A percentile compares a stretch with the other conserved stretches of the same genome.
These are phyloP conservation scores for Andrographis paniculata DNA, from an alignment of 305 asterid genomes.

Conservation along the genomic window DNA sequence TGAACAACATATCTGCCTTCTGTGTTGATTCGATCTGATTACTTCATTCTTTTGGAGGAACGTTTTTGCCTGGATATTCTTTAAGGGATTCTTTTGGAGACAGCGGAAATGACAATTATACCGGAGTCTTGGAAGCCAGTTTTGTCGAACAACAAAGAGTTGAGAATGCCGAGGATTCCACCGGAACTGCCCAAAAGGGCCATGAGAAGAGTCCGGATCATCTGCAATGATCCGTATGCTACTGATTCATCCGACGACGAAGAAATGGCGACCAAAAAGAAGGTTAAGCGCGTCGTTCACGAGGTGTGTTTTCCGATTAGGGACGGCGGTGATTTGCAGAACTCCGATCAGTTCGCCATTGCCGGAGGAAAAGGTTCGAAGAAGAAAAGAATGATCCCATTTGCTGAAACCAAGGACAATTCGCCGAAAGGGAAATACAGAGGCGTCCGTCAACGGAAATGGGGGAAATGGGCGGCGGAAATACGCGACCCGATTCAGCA, in stretches of 20 bases:
- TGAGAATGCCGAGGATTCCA: slow-evolving; percentile 23
- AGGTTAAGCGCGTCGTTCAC: slow-evolving; percentile 39
- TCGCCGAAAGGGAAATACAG: slow-evolving; percentile 21
- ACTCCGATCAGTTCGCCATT: slow-evolving; percentile 34
- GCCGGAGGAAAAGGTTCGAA: slow-evolving; percentile 18
- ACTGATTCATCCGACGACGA: slow-evolving; percentile 48
- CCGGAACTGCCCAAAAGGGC: slow-evolving; percentile 17
- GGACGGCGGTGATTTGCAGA: slow-evolving; percentile 20
- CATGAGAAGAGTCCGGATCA: slow-evolving; percentile 45
- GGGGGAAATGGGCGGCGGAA: slow-evolving; percentile 70
- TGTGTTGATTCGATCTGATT: slow-evolving; percentile 8
- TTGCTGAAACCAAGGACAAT: slow-evolving; percentile 8
- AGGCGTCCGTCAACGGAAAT: slow-evolving; percentile 48
- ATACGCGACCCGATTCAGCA: slow-evolving; percentile 41
- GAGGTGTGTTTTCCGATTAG: slow-evolving; percentile 33
- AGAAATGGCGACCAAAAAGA: slow-evolving; percentile 20
- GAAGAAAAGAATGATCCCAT: slow-evolving; percentile 13
- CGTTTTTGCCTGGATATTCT: slow-evolving; percentile 21
- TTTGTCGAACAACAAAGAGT: slow-evolving; percentile 20
- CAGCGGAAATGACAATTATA: slow-evolving; percentile 20
- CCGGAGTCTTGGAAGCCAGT: slow-evolving; percentile 26
- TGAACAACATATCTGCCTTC: not conserved
- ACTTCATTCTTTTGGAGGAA: slow-evolving; percentile 12
- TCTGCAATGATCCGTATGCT: slow-evolving; percentile 61
- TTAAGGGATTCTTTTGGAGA: slow-evolving; percentile 22